Evolutionary conservation across 75 land plant genomes (phyloP), one percentile per base, ranked within the genome.

Genomic region (Chamaecyparis obtusa): DNA sequence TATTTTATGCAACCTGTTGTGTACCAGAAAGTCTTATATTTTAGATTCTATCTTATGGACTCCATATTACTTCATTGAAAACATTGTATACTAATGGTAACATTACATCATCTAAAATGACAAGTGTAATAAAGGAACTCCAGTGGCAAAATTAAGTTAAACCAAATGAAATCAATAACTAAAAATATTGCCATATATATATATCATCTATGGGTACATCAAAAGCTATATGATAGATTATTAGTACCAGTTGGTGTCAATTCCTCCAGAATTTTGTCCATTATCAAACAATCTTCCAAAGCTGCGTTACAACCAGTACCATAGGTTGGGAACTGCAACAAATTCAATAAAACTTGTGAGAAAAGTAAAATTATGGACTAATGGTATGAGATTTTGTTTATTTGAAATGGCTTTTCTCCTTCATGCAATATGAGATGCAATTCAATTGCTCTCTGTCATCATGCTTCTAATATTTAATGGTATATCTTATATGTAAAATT

Each of bases 271-370:
- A 90, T 90, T 27, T 89, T 76, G 67, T 90, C 88, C 55, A 90
- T 79, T 41, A 90, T 60, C 15, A 89, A 41, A 69, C 91, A 90
- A 83, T 90, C 91, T 60, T 90, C 91, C 24, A 90, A 83, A 30
- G 91, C 91, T 36, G 41, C 90, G 56, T 89, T 89, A 74, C 91
- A 90, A 48, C 91, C 91, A 78, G 91, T 90, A 87, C 91, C 91
- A 76, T 89, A 89, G 19, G 91, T 77, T 33, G 91, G 91, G 56
- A 90, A 56, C 91, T 90, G 91, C 44, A 81, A 84, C 24, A 77
- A 13, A 49, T 54, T 84, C 5, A 49, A 33, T 19, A 2, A 16
- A 85, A 2, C 24, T 49, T 13, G 32, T 33, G 60, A 46, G 56
- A 85, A 85, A 85, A 64, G 15, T 16, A 57, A 56, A 55, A 2